phyloP scores from a whole-genome alignment of 1,284 basidiomycete species.

The Malassezia arunalokei region DNA sequence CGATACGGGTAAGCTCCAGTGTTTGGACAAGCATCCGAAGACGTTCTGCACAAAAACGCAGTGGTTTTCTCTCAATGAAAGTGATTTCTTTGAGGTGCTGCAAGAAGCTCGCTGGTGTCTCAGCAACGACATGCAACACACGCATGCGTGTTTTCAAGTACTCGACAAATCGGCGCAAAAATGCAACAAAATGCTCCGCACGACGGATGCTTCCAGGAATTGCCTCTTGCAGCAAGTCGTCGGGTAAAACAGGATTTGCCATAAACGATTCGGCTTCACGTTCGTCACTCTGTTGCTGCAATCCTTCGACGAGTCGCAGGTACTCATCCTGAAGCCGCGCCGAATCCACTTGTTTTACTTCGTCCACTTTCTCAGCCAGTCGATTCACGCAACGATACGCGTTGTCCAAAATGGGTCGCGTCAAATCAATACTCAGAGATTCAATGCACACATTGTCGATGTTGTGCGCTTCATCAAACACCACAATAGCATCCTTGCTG shows the following conservation, averaged over 20 bases:
- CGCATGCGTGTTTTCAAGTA: conserved; percentile 99
- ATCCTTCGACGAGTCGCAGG: conserved; percentile 82
- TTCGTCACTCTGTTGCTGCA: conserved; percentile 56
- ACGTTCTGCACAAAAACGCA: conserved; percentile 91
- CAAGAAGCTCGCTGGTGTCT: conserved; percentile 93
- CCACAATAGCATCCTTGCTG: conserved; percentile 93
- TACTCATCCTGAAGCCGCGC: conserved; percentile 94
- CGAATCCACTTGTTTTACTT: conserved; percentile 90
- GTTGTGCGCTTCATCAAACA: conserved; percentile 99
- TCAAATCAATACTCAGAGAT: conserved; percentile 91
- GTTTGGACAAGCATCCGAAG: conserved; percentile 87
- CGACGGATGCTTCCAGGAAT: conserved; percentile 96
- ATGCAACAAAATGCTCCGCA: conserved; percentile 97
- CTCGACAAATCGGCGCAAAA: conserved; percentile 94
- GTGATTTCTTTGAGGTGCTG: conserved; percentile 99
- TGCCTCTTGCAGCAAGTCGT: conserved; percentile 86
- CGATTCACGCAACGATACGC: conserved; percentile 77
- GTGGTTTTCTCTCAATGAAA: conserved; percentile 89
- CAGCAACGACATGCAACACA: conserved; percentile 96
- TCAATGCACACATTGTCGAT: conserved; percentile 99
- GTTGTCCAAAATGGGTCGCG: conserved; percentile 94
- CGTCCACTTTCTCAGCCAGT: conserved; percentile 82
- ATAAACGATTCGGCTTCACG: conserved; percentile 64
- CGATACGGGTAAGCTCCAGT: conserved; percentile 74
- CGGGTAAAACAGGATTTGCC: conserved; percentile 83